Evolutionary conservation across 352 stramenopile genomes (phyloP).

Genomic region (Phytophthora europaea): DNA sequence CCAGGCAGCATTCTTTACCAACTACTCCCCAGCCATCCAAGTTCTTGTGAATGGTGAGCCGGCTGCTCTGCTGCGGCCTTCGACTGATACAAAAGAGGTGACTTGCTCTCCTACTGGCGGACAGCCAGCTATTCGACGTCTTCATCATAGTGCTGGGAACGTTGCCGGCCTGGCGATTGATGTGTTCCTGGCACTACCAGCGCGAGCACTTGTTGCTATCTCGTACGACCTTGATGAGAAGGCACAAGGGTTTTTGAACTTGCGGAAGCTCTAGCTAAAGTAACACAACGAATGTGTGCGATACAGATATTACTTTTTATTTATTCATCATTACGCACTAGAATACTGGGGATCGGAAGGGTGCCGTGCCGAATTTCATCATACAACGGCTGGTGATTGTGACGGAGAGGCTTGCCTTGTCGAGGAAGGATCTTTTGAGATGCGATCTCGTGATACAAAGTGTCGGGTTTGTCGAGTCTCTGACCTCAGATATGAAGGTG

Average conservation of each 20-base stretch:
- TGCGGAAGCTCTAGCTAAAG: constrained; percentile 70
- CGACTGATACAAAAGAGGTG: not conserved
- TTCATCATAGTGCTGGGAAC: constrained; percentile 72
- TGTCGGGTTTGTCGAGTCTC: constrained; percentile 9
- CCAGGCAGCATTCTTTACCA: constrained; percentile 78
- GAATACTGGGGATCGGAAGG: not conserved
- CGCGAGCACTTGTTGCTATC: constrained; percentile 55
- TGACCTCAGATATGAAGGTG: constrained; percentile 10
- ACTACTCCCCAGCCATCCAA: constrained; percentile 58
- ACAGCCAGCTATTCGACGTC: constrained; percentile 27
- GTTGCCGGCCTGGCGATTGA: constrained; percentile 61
- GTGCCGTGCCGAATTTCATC: not conserved
- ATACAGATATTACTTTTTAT: constrained; percentile 3
- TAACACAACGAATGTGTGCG: not conserved
- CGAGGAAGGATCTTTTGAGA: constrained; percentile 30
- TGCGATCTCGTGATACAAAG: not conserved
- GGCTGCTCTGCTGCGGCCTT: constrained; percentile 31
- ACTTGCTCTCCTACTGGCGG: constrained; percentile 12
- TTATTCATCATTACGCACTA: constrained; percentile 13
- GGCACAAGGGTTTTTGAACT: constrained; percentile 77
- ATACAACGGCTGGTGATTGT: constrained; percentile 13
- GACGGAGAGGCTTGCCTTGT: constrained; percentile 34
- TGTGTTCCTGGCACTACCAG: constrained; percentile 67
- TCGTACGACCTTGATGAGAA: constrained; percentile 75
- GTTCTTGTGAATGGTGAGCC: constrained; percentile 76